Base-by-base conservation (phyloP, 257 asterid genomes). In the Solanum ahanhuiri region DNA sequence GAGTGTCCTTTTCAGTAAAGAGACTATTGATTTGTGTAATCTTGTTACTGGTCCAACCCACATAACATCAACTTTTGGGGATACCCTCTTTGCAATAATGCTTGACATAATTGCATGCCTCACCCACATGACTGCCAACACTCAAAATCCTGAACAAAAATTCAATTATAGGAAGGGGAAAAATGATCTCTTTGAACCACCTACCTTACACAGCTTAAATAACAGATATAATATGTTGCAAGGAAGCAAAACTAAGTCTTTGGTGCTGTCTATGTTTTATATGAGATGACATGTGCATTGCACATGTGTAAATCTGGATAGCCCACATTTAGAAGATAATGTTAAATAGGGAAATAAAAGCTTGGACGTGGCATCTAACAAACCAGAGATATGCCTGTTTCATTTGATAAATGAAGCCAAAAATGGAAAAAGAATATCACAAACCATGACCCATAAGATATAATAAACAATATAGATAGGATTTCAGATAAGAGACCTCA, bases 111-210 rank as follows among this genome's bases (percentile, higher is more conserved):
- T 69, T 83, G 88, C 85, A 28, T 69, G 63, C 54, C 85, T 89
- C 92, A 87, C 84, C 90, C 91, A 90, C 90, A 83, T 86, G 91
- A 88, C 79, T 82, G 41, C 85, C 81, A 69, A 85, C 85, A 82
- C 45, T 39, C 81, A 45, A 12, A 87, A 83, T 39, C 63, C 86
- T 43, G 67, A 81, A 81, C 41, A 81, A 76, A 83, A 33, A 2
- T n/a, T 10, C 67, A 83, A 63, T 66, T 48, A 17, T 58, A 57
- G 72, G 73, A 39, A 12, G 34, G 20, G 12, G 22, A 17, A 12
- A 45, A 12, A 39, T 69, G 5, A n/a, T 88, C 34, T 71, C 82
- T 77, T 86, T 79, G 58, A 76, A 88, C 60, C 72, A 79, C 48
- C 84, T 34, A 28, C 25, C 67, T 84, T 81, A 87, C n/a, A n/a